These are phyloP conservation scores for Talaromyces atroroseus DNA, from an alignment of 2,329 filamentous ascomycete genomes.

Conservation along the genomic window DNA sequence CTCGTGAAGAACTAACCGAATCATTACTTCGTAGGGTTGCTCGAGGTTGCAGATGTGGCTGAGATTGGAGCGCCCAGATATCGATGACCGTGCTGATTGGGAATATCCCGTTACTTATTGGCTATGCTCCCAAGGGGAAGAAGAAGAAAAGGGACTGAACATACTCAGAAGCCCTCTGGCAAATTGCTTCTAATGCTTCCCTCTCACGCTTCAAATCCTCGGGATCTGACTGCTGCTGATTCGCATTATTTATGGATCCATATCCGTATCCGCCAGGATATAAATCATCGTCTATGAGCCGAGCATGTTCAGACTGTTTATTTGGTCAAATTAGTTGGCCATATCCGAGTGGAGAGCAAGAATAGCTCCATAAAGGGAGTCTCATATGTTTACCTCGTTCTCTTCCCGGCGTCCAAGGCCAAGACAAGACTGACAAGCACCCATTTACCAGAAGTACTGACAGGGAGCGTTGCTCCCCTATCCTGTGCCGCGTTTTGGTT, in stretches of 20 bases:
- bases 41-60: constrained; percentile 35
- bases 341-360: background rate
- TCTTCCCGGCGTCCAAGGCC: constrained; percentile 33
- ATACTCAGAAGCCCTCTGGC: constrained; percentile 45
- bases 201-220: constrained; percentile 40
- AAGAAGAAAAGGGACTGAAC: background rate
- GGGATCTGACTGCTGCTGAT: constrained; percentile 36
- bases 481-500: background rate
- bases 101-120: background rate
- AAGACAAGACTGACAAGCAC: constrained; percentile 41
- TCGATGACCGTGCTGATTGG: constrained; percentile 37
- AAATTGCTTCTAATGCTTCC: constrained; percentile 43
- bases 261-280: constrained; percentile 42
- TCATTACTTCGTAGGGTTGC: constrained; percentile 30
- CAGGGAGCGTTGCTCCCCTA: background rate
- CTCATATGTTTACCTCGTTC: constrained; percentile 27
- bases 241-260: constrained; percentile 33
- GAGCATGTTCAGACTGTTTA: constrained; percentile 38
- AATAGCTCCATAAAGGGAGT: background rate
- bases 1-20: constrained; percentile 25
- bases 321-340: constrained; percentile 11
- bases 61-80: constrained; percentile 41
- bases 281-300: constrained; percentile 41
- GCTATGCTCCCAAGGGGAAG: too few relatives aligned
- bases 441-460: constrained; percentile 29